Percentiles rank a stretch among this genome's conserved stretches.
These are phyloP conservation scores for Cicer judaicum DNA, from an alignment of 306 rosid genomes.

Conservation along the genomic window DNA sequence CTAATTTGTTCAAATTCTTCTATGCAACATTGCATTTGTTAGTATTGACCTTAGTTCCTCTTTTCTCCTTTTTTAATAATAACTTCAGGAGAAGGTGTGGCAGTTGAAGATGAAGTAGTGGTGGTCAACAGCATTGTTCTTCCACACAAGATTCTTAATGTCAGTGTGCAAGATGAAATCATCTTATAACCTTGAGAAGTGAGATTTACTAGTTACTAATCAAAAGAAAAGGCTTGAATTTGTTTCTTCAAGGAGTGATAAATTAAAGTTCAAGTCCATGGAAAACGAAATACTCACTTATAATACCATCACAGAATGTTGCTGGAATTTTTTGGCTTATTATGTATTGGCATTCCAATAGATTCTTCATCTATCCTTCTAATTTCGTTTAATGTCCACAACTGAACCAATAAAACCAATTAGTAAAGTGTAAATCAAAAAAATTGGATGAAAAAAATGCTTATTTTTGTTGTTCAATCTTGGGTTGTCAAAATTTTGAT, in stretches of 20 bases:
- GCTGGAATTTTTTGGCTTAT: slow-evolving; percentile 40
- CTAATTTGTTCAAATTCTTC: no score
- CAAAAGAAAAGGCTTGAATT: slow-evolving; percentile 33
- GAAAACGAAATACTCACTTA: slow-evolving; percentile 13
- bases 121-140: slow-evolving; percentile 89
- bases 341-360: neutral
- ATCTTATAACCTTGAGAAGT: slow-evolving; percentile 57
- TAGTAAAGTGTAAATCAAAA: slow-evolving; percentile 21
- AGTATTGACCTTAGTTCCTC: slow-evolving; percentile 24
- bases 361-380: neutral
- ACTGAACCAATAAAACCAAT: neutral
- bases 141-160: slow-evolving; percentile 86
- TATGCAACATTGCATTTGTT: neutral
- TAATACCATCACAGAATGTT: neutral
- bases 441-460: neutral
- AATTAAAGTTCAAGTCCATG: slow-evolving; percentile 26
- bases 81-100: slow-evolving; percentile 79
- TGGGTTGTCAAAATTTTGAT: neutral
- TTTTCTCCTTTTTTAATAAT: slow-evolving; percentile 5
- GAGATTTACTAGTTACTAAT: slow-evolving; percentile 23
- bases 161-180: slow-evolving; percentile 91
- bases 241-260: slow-evolving; percentile 24
- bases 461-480: neutral
- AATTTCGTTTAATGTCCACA: slow-evolving; percentile 9
- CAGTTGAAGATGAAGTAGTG: slow-evolving; percentile 91